phyloP scores from a whole-genome alignment of 2,329 filamentous ascomycete genomes.

The Fusarium albosuccineum region DNA sequence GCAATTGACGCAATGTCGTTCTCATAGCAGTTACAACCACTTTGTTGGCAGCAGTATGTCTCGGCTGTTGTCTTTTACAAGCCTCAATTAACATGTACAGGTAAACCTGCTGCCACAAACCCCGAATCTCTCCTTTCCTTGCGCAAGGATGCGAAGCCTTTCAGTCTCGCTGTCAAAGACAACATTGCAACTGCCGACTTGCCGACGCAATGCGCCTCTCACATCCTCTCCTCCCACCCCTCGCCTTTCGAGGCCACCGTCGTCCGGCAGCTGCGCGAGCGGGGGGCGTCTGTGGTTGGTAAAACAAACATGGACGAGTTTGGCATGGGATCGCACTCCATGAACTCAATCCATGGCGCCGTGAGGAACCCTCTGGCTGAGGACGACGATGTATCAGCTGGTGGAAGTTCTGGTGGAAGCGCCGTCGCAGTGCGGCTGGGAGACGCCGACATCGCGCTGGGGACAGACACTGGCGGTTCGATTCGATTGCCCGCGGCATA shows the following conservation, averaged over 20 bases:
- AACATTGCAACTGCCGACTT: conserved; percentile 76
- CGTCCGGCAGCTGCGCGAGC: conserved; percentile 73
- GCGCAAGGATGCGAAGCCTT: conserved; percentile 46
- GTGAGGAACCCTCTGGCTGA: conserved; percentile 66
- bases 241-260: conserved; percentile 89
- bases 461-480: conserved; percentile 94
- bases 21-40: conserved; percentile 52
- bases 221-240: conserved; percentile 75
- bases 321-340: conserved; percentile 91
- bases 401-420: conserved; percentile 94
- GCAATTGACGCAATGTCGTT: conserved; percentile 43
- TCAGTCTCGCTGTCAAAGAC: conserved; percentile 77
- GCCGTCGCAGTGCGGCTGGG: conserved; percentile 82
- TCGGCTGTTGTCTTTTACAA: conserved; percentile 11
- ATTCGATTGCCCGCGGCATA: conserved; percentile 90
- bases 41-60: conserved; percentile 51
- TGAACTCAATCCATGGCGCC: conserved; percentile 75
- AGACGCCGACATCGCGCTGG: conserved; percentile 74
- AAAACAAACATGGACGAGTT: conserved; percentile 98
- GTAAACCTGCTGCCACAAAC: conserved; percentile 13
- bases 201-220: conserved; percentile 88
- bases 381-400: conserved; percentile 70
- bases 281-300: conserved; percentile 74
- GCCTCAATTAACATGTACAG: conserved; percentile 26
- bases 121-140: conserved; percentile 28